Evolutionary conservation across 768 basidiomycete species (phyloP).

Genomic region (Cyclocybe cylindracea): DNA sequence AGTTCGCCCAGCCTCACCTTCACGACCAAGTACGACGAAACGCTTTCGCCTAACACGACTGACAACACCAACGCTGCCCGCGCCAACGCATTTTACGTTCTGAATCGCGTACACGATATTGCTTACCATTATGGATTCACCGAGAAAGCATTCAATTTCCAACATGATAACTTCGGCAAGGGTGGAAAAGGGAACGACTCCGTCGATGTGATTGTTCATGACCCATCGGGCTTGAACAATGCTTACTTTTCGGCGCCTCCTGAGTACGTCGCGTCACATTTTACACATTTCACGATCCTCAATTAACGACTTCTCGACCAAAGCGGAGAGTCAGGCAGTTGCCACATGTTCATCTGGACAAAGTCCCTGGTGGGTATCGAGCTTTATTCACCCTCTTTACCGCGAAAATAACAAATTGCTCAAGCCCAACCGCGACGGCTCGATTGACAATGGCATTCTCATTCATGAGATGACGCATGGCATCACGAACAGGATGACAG

Average conservation of each 20-base stretch:
- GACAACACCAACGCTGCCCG: conserved; percentile 52
- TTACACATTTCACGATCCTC: neutral
- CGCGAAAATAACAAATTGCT: neutral
- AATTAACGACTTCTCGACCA: neutral
- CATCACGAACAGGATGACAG: conserved; percentile 49
- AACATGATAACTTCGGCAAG: conserved; percentile 54
- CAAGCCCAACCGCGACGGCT: conserved; percentile 28
- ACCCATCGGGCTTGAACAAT: conserved; percentile 45
- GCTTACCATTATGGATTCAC: conserved; percentile 49
- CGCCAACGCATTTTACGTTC: conserved; percentile 54
- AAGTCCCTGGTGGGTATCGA: conserved; percentile 14
- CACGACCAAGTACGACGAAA: conserved; percentile 31
- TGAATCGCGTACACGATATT: conserved; percentile 54
- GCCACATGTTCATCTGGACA: conserved; percentile 28
- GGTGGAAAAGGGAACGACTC: conserved; percentile 54
- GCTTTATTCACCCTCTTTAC: neutral
- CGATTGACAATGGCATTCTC: conserved; percentile 63
- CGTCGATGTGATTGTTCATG: conserved; percentile 55
- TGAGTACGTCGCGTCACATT: conserved; percentile 29
- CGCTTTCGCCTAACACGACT: conserved; percentile 31
- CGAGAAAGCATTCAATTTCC: conserved; percentile 50
- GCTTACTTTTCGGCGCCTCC: conserved; percentile 45
- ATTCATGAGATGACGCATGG: conserved; percentile 53
- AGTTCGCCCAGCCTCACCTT: conserved; percentile 36
- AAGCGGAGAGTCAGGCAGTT: conserved; percentile 38